phyloP scores from a whole-genome alignment of 441 rosid species.

The Melastoma candidum region DNA sequence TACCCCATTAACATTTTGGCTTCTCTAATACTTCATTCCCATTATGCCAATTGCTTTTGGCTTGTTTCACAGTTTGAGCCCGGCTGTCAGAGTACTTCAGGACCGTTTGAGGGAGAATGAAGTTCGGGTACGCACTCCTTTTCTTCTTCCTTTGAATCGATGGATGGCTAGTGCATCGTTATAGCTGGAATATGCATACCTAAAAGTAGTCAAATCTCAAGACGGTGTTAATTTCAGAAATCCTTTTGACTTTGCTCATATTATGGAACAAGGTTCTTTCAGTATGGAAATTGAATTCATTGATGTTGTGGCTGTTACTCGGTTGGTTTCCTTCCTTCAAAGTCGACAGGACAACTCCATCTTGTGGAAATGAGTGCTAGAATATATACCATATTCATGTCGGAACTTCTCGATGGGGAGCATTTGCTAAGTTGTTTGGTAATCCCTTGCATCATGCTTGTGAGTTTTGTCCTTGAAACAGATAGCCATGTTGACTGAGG shows the following conservation, averaged over 20 bases:
- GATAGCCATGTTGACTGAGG: slow-evolving; percentile 46
- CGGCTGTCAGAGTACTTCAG: slow-evolving; percentile 79
- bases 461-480: slow-evolving; percentile 18
- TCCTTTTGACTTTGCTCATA: not conserved
- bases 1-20: slow-evolving; percentile 4
- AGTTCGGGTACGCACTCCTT: slow-evolving; percentile 47
- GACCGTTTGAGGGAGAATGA: slow-evolving; percentile 81
- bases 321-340: not conserved
- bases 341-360: not conserved
- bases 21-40: slow-evolving; percentile 10
- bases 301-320: not conserved
- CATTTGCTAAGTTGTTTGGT: too few relatives aligned
- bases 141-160: not conserved
- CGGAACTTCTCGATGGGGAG: too few relatives aligned
- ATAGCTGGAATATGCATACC: not conserved
- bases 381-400: not conserved
- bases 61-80: slow-evolving; percentile 60
- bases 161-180: too few relatives aligned
- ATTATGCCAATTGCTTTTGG: slow-evolving; percentile 7
- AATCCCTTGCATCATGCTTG: too few relatives aligned
- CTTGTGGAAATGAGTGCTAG: slow-evolving; percentile 1
- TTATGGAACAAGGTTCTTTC: too few relatives aligned
- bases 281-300: not conserved
- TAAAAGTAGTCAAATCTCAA: not conserved
- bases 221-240: not conserved